phyloP scores from a whole-genome alignment of 2,329 filamentous ascomycete genomes.

The Lecanicillium sp. region DNA sequence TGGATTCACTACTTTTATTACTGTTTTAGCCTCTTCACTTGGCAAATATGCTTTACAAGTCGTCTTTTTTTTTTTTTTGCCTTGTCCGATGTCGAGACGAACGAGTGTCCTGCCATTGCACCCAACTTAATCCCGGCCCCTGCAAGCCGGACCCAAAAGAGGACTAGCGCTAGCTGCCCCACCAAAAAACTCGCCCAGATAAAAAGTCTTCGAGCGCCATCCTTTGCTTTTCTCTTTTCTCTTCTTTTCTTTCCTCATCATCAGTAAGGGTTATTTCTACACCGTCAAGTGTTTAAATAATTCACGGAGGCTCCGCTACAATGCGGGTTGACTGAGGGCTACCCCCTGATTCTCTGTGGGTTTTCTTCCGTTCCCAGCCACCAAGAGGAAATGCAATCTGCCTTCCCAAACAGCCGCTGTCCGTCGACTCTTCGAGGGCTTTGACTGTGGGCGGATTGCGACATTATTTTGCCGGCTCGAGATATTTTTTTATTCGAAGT shows the following conservation, averaged over 20 bases:
- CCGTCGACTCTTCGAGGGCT: slow-evolving; percentile 27
- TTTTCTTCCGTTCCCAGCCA: slow-evolving; percentile 49
- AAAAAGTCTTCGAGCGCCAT: slow-evolving; percentile 4
- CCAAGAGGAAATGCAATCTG: slow-evolving; percentile 36
- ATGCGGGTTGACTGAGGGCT: slow-evolving; percentile 46
- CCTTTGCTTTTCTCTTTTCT: slow-evolving; percentile 11
- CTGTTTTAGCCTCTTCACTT: too few species aligned
- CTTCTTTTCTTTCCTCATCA: slow-evolving; percentile 30
- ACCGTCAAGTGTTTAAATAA: slow-evolving; percentile 43
- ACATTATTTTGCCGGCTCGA: slow-evolving; percentile 21
- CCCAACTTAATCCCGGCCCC: too few species aligned
- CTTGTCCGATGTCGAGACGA: too few species aligned
- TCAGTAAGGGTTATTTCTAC: slow-evolving; percentile 38
- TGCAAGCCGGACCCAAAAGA: neutral
- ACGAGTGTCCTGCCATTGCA: too few species aligned
- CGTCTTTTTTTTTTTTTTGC: too few species aligned
- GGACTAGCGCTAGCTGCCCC: slow-evolving; percentile 4
- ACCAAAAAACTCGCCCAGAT: slow-evolving; percentile 2
- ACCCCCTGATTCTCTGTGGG: slow-evolving; percentile 34
- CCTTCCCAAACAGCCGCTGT: slow-evolving; percentile 38
- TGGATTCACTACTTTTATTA: neutral
- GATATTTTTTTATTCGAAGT: too few species aligned
- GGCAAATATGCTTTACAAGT: too few species aligned
- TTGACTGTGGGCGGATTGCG: slow-evolving; percentile 44
- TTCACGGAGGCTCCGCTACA: slow-evolving; percentile 41